Conservation (phyloP, 441 rosid species). For the Metrosideros polymorpha region DNA sequence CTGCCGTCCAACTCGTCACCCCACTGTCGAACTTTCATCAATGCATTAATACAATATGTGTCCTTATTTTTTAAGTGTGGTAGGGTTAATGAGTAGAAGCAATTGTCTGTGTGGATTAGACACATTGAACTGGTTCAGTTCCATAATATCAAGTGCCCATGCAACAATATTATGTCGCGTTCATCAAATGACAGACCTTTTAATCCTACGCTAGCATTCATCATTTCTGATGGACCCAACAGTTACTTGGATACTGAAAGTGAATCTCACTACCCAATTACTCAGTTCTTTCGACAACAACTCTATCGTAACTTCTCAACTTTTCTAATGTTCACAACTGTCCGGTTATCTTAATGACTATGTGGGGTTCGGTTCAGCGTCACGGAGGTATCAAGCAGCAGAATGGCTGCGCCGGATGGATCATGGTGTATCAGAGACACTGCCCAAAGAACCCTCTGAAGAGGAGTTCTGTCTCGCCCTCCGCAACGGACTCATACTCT, state of each 20-base stretch:
- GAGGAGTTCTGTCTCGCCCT: slow-evolving; percentile 71
- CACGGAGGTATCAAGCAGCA: slow-evolving; percentile 82
- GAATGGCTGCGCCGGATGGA: slow-evolving; percentile 93
- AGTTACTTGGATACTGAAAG: not conserved
- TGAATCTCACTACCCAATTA: not conserved
- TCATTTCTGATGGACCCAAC: not conserved
- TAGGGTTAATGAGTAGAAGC: not conserved
- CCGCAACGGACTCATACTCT: slow-evolving; percentile 90
- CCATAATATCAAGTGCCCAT: not conserved
- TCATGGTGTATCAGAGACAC: slow-evolving; percentile 44
- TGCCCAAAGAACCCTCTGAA: slow-evolving; percentile 70
- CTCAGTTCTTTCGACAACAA: not conserved
- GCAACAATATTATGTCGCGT: not conserved
- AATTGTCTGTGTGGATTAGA: not conserved
- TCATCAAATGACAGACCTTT: not conserved
- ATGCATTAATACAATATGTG: not conserved
- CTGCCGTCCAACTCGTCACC: not conserved
- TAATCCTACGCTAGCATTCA: not conserved
- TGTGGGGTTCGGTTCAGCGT: slow-evolving; percentile 28
- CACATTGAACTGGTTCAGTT: not conserved
- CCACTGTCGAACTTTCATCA: not conserved
- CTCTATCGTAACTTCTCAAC: not conserved
- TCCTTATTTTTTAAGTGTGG: not conserved
- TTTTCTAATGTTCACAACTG: not conserved
- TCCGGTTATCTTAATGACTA: not conserved